Percentiles rank a stretch among this genome's conserved stretches.
phyloP scores from a whole-genome alignment of 495 filamentous ascomycete genomes.

The Penicillium pancosmium region DNA sequence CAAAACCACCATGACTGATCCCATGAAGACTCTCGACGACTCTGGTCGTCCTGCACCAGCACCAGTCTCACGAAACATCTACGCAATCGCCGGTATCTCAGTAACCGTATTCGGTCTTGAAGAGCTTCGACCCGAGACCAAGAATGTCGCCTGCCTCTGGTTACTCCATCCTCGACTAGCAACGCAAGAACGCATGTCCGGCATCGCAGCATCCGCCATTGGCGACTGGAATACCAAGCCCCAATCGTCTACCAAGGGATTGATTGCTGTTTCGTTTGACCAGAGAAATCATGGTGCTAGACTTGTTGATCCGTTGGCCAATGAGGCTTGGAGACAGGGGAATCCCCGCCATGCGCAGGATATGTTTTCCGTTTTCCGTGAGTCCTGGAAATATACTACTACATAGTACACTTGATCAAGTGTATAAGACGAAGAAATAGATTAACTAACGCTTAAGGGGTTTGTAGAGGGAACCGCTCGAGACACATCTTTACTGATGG shows the following conservation, averaged over 20 bases:
- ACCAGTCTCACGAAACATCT: conserved; percentile 59
- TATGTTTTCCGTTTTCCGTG: conserved; percentile 72
- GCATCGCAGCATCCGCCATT: conserved; percentile 57
- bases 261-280: conserved; percentile 85
- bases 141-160: conserved; percentile 75
- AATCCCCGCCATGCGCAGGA: conserved; percentile 85
- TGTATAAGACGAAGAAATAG: background rate
- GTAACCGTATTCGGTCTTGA: conserved; percentile 77
- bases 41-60: conserved; percentile 31
- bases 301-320: conserved; percentile 57
- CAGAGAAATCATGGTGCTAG: conserved; percentile 87
- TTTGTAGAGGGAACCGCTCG: conserved; percentile 66
- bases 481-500: conserved; percentile 73
- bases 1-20: conserved; percentile 37
- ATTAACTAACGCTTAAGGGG: background rate
- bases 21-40: conserved; percentile 36
- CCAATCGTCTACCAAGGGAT: conserved; percentile 39
- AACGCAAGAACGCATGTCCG: conserved; percentile 69
- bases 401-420: too few species aligned
- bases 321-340: conserved; percentile 76
- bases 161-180: conserved; percentile 79
- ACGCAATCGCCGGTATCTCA: conserved; percentile 74
- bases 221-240: conserved; percentile 57
- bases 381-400: conserved; percentile 23
- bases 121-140: conserved; percentile 58